These are phyloP conservation scores for Zygosaccharomyces siamensis DNA, from an alignment of 805 yeast genomes.

Conservation along the genomic window DNA sequence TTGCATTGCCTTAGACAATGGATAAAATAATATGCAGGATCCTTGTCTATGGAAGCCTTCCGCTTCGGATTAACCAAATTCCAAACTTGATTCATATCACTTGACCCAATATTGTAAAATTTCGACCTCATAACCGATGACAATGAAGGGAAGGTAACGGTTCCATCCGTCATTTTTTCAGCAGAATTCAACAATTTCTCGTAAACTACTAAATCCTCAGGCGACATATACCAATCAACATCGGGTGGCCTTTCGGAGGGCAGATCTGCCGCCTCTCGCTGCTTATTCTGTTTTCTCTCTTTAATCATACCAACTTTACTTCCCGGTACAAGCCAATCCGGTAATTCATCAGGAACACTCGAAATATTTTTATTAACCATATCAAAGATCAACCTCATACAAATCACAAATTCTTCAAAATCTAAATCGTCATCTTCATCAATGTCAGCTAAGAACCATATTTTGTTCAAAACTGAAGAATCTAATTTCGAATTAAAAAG, in stretches of 20 bases:
- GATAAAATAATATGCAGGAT: constrained; percentile 81
- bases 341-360: constrained; percentile 65
- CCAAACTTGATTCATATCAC: constrained; percentile 91
- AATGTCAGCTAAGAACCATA: constrained; percentile 91
- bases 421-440: constrained; percentile 89
- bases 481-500: constrained; percentile 82
- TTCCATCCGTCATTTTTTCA: constrained; percentile 69
- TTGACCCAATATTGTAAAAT: constrained; percentile 66
- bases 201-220: constrained; percentile 73
- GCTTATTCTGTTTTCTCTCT: constrained; percentile 65
- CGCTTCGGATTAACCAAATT: constrained; percentile 88
- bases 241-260: constrained; percentile 26
- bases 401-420: constrained; percentile 96
- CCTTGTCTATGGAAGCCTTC: constrained; percentile 83
- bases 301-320: constrained; percentile 79
- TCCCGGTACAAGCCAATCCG: constrained; percentile 90
- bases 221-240: constrained; percentile 96
- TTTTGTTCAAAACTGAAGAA: constrained; percentile 68
- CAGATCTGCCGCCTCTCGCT: constrained; percentile 28
- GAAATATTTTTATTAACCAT: constrained; percentile 67
- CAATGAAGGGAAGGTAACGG: constrained; percentile 70
- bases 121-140: constrained; percentile 58
- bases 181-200: constrained; percentile 60
- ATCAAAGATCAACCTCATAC: constrained; percentile 93
- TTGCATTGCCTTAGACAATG: constrained; percentile 86